These are phyloP conservation scores for Raffaelea ambrosiae DNA, from an alignment of 2,329 filamentous ascomycete species.

Conservation along the genomic window DNA sequence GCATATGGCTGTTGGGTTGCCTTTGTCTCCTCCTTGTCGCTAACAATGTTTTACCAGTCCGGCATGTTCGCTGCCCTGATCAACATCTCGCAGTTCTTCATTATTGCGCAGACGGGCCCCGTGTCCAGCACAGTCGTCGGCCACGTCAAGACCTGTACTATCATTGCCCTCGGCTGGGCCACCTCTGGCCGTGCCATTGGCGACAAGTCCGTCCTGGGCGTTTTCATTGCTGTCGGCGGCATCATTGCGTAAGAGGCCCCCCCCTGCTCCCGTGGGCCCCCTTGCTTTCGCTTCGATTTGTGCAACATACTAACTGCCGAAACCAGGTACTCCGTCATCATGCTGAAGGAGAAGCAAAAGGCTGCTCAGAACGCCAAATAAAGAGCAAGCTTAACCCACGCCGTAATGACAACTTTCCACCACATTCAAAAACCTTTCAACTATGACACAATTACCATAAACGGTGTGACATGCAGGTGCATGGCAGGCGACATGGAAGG, in stretches of 20 bases:
- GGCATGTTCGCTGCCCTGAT: slow-evolving; percentile 56
- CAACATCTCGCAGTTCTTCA: slow-evolving; percentile 57
- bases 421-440: too few species aligned
- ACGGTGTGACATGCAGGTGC: too few species aligned
- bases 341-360: slow-evolving; percentile 19
- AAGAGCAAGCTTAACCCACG: not conserved
- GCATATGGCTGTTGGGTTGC: not conserved
- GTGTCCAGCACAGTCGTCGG: slow-evolving; percentile 59
- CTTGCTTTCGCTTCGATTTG: slow-evolving; percentile 9
- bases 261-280: too few species aligned
- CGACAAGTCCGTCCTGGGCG: slow-evolving; percentile 46
- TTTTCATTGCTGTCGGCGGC: slow-evolving; percentile 46
- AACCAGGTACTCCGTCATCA: slow-evolving; percentile 21
- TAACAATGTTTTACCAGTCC: slow-evolving; percentile 32
- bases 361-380: slow-evolving; percentile 6
- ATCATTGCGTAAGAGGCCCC: slow-evolving; percentile 51
- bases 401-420: not conserved
- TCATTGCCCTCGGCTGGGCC: slow-evolving; percentile 56
- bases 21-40: not conserved
- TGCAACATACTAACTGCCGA: slow-evolving; percentile 1
- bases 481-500: too few species aligned
- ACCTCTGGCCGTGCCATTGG: slow-evolving; percentile 45
- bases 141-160: slow-evolving; percentile 57
- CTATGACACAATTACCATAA: too few species aligned
- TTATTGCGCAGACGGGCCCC: slow-evolving; percentile 52